Base-by-base conservation (phyloP, 768 basidiomycete species). In the Mycena haematopus region DNA sequence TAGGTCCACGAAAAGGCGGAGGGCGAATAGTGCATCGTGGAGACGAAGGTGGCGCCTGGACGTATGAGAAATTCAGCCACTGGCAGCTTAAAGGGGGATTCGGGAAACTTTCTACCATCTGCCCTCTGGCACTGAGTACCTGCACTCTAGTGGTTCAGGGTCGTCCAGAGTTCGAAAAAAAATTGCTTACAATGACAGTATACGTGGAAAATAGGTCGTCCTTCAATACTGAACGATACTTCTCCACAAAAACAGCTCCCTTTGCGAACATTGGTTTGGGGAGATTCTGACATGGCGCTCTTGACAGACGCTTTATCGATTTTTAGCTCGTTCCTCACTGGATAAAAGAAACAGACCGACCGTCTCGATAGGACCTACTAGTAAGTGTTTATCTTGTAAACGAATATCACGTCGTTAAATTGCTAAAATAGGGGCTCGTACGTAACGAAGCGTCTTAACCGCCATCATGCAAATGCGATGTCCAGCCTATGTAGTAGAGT, bases 181-280 rank as follows among this genome's bases (percentile, higher is more conserved):
- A 50, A n/a, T n/a, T 53, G 56, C 19, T 51, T 63, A 46, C 68
- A 69, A 29, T 69, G 68, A 36, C 68, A 69, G 56, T 61, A 69
- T 1, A 64, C 24, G 46, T 62, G 64, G 49, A 69, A 63, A 2
- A 66, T 21, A 9, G 68, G 68, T n/a, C 66, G 61, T 21, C 59
- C 68, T 17, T 52, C 9, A 14, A 66, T n/a, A 5, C 53, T 27
- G 15, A 45, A 66, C 1, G 62, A 58, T 33, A 64, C 5, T 2
- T 42, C 25, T 21, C 68, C 68, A 21, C 68, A 69, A 17, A 44
- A 38, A 36, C 68, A 69, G 24, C 62, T 53, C 40, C 65, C 67
- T 27, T 61, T 62, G 29, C 51, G 62, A 33, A 62, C 40, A 22
- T 31, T 54, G 14, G 31, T 24, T 47, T 62, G 46, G 7, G 47